Conservation (phyloP, 2,329 filamentous ascomycete species). For the Metarhizium brunneum region DNA sequence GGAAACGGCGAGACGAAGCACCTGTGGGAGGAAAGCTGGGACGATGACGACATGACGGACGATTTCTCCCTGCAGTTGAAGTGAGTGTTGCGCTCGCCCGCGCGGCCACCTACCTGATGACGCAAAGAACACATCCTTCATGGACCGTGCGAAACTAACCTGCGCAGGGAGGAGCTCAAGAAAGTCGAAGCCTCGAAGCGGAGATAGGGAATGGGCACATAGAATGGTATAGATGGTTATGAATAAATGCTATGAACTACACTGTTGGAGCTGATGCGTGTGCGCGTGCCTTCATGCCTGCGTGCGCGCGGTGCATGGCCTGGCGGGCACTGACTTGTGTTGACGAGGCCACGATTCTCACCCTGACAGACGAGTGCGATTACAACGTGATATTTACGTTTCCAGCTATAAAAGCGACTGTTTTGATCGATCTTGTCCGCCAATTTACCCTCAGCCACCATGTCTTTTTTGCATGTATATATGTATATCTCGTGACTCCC, state of each 20-base stretch:
- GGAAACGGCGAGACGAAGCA: slow-evolving; percentile 61
- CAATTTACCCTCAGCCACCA: slow-evolving; percentile 13
- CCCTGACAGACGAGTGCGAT: background rate
- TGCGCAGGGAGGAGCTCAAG: slow-evolving; percentile 74
- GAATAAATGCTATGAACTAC: background rate
- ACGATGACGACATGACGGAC: slow-evolving; percentile 94
- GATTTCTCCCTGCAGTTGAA: slow-evolving; percentile 93
- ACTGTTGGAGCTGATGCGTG: background rate
- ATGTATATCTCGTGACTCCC: too few relatives aligned
- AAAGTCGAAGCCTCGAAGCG: slow-evolving; percentile 77
- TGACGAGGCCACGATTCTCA: background rate
- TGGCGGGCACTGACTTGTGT: background rate
- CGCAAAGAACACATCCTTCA: background rate
- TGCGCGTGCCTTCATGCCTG: background rate
- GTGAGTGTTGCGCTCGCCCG: slow-evolving; percentile 40
- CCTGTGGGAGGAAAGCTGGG: slow-evolving; percentile 99
- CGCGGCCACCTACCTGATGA: background rate
- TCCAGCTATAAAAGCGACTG: slow-evolving; percentile 1
- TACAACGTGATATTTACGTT: slow-evolving; percentile 6
- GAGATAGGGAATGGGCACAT: slow-evolving; percentile 26
- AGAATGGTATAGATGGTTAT: background rate
- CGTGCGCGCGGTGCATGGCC: background rate
- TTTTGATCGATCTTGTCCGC: background rate
- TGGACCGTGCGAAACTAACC: slow-evolving; percentile 6
- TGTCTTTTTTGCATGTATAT: background rate